A percentile compares a stretch with the other conserved stretches of the same genome.
Evolutionary conservation across 73 alveolate species (phyloP).

Genomic region (Stentor roeselii): DNA sequence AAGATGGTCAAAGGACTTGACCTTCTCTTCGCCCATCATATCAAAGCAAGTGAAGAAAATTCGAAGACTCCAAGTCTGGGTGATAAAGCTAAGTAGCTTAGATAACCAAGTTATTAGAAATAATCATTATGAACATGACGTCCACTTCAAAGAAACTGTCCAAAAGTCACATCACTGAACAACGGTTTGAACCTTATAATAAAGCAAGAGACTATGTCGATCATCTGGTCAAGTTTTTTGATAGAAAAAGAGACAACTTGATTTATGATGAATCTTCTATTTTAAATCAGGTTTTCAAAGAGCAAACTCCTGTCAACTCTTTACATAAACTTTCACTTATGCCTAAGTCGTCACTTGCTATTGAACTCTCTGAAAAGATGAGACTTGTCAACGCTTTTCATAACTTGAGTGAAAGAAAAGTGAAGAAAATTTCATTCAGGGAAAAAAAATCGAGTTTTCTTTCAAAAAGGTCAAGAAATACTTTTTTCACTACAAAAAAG

Average conservation of each 20-base stretch:
- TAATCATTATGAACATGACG: not conserved
- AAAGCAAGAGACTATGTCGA: not conserved
- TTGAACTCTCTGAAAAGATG: not conserved
- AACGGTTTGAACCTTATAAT: too few species aligned
- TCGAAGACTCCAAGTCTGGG: not conserved
- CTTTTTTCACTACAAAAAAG: not conserved
- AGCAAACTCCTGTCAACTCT: not conserved
- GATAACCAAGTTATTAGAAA: not conserved
- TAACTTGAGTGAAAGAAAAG: not conserved
- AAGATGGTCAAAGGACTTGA: not conserved
- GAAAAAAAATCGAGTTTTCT: too few species aligned
- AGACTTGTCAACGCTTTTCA: not conserved
- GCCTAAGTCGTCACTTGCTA: not conserved
- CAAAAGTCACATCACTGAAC: not conserved
- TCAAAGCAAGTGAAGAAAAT: not conserved
- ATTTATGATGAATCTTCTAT: too few species aligned
- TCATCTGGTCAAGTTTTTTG: not conserved
- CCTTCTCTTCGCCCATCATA: not conserved
- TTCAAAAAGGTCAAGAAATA: not conserved
- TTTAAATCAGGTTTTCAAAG: not conserved
- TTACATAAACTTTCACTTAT: not conserved
- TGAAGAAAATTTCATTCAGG: not conserved
- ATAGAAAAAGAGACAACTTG: not conserved
- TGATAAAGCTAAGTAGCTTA: not conserved
- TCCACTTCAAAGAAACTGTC: not conserved